Conservation (phyloP, 176 grass and related monocot genomes). For the Tuctoria greenei region DNA sequence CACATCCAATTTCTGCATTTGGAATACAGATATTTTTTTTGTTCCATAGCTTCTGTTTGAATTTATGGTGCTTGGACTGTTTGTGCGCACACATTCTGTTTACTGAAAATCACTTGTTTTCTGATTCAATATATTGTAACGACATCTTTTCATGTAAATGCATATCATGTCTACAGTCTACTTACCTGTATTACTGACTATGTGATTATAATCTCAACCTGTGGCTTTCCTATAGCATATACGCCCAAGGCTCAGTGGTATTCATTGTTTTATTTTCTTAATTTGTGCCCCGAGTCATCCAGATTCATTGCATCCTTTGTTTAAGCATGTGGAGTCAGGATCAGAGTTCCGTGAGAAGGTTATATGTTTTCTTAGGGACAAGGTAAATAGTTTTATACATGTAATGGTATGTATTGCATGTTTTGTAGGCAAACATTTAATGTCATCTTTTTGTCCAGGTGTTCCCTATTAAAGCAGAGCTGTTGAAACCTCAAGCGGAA, state of each 20-base stretch:
- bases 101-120: neutral
- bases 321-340: constrained; percentile 93
- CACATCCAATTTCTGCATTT: neutral
- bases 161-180: neutral
- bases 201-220: constrained; percentile 1
- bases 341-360: constrained; percentile 94
- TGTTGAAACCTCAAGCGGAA: constrained; percentile 84
- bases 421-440: constrained; percentile 17
- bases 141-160: neutral
- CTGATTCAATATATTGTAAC: neutral
- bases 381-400: constrained; percentile 56
- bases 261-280: constrained; percentile 14
- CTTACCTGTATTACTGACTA: neutral
- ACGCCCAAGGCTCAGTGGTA: neutral
- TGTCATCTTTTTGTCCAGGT: constrained; percentile 47
- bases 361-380: constrained; percentile 96
- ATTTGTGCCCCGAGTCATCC: constrained; percentile 34
- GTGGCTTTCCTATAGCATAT: constrained; percentile 1
- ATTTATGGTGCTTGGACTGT: neutral
- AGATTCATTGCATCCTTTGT: constrained; percentile 94
- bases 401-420: neutral
- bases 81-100: neutral
- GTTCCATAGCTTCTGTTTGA: constrained; percentile 10
- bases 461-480: constrained; percentile 91
- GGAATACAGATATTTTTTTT: constrained; percentile 5